These are phyloP conservation scores for Saccharomycopsis sp. DNA, from an alignment of 805 yeast genomes.

Conservation along the genomic window DNA sequence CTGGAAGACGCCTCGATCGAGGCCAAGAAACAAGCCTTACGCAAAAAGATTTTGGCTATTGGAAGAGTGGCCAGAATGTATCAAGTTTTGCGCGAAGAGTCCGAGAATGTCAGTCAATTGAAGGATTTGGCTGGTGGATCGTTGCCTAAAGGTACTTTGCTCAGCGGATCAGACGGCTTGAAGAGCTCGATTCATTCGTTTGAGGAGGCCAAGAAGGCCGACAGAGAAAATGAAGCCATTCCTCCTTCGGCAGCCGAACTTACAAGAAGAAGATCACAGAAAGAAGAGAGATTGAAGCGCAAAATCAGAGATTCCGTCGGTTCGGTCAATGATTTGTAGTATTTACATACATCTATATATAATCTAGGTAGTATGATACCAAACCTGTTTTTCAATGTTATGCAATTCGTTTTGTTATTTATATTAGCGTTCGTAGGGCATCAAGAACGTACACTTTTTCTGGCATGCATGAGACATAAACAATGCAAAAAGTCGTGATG, in stretches of 20 bases:
- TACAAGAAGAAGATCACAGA: conserved; percentile 37
- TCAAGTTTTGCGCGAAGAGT: conserved; percentile 78
- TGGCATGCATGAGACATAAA: too few relatives aligned
- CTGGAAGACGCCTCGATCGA: conserved; percentile 22
- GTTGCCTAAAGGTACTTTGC: conserved; percentile 78
- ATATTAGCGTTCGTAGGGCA: too few relatives aligned
- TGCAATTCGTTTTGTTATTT: not conserved
- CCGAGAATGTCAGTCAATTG: conserved; percentile 77
- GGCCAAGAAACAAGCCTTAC: conserved; percentile 46
- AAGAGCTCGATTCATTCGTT: conserved; percentile 62
- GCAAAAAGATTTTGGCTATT: conserved; percentile 88
- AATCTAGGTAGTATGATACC: not conserved
- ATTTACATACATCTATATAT: too few relatives aligned
- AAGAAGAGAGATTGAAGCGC: conserved; percentile 37
- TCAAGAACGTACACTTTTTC: too few relatives aligned
- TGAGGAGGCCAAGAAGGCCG: conserved; percentile 78
- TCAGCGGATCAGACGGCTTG: conserved; percentile 79
- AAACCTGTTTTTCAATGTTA: not conserved
- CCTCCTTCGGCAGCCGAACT: conserved; percentile 73
- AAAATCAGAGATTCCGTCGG: conserved; percentile 21
- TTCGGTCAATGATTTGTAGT: not conserved
- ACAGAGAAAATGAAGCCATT: conserved; percentile 74
- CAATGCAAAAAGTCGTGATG: too few relatives aligned
- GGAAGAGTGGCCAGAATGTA: conserved; percentile 95
- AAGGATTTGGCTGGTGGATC: conserved; percentile 68